Evolutionary conservation across 2,329 filamentous ascomycete genomes (phyloP), one percentile per base, ranked within the genome.

Genomic region (Aspergillus spinulosporus): DNA sequence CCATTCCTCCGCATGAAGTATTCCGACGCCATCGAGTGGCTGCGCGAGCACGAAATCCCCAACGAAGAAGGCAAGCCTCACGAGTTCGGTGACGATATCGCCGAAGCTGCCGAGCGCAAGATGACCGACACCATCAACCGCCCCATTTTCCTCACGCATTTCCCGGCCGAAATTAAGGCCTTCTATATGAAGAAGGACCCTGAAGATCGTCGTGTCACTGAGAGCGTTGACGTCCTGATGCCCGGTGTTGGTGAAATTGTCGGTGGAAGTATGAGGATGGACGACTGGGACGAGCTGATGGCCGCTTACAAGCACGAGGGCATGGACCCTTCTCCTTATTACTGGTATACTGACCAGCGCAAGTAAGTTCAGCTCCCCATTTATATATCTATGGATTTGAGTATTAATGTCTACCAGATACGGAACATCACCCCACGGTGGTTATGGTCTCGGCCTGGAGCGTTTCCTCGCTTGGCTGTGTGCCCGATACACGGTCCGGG

Each of bases 281-380:
- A 92, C 71, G 87, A 90, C 71, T 91, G 90, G 72, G 89, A 96
- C 11, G 92, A 96, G 80, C 79, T 97, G 64, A 87, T 97, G 81
- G 87, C 82, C 26, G 94, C 90, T 1, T 99, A 95, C 74, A 86
- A 91, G 75, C 85, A 88, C 60, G 89, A 97, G 76, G 88, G 88
- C 40, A 95, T 97, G 73, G 86, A 90, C 66, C 85, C 92, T 15
- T 84, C 84, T 66, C 87, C 88, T 45, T 97, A 97, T 79, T 97
- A 95, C 82, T 99, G 94, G 94, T 99, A 97, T 80, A 95, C 92
- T 32, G 94, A 97, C 78, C 92, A 96, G 84, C 83, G 92, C 72
- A 96, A 94, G 90, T 92, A 77, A 81, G 88, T 47, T 54, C 5
- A 15, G 28, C 8, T 14, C 44, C 12, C 36, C 9, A 15, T 31